phyloP scores from a whole-genome alignment of 164 flowering plant genomes.

The Magnolia officinalis region DNA sequence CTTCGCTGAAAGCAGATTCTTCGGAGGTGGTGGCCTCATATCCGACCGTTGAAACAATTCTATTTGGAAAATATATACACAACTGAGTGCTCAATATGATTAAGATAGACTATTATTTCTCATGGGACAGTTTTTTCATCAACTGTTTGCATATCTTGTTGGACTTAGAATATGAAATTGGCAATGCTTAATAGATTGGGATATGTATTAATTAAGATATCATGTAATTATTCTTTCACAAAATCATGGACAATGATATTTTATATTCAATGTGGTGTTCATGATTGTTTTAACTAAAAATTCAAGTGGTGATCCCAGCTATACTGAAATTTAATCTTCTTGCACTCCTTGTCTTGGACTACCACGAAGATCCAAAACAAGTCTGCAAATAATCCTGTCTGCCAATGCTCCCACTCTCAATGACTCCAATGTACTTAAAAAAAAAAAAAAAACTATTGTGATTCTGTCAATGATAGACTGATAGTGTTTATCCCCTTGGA shows the following conservation, averaged over 20 bases:
- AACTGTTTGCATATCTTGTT: background rate
- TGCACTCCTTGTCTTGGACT: background rate
- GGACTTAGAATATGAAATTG: background rate
- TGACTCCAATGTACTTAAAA: too few species aligned
- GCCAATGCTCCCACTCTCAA: too few species aligned
- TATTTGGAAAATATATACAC: slow-evolving; percentile 32
- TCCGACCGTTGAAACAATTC: slow-evolving; percentile 42
- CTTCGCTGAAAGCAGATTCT: slow-evolving; percentile 60
- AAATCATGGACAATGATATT: background rate
- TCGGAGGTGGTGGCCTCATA: slow-evolving; percentile 49
- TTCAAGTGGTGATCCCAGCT: background rate
- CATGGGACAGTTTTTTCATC: background rate
- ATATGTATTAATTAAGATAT: too few species aligned
- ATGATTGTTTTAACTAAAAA: background rate
- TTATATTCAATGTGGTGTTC: background rate
- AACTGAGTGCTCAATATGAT: background rate
- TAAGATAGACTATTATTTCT: background rate
- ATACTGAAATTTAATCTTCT: background rate
- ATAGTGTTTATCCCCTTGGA: too few species aligned
- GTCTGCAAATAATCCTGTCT: too few species aligned
- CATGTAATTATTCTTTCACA: background rate
- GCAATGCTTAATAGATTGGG: background rate
- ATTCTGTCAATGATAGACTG: too few species aligned
- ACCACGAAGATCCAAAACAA: background rate
- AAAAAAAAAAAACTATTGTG: too few species aligned